Evolutionary conservation across 169 alveolate genomes (phyloP).

Genomic region (Eimeria falciformis): DNA sequence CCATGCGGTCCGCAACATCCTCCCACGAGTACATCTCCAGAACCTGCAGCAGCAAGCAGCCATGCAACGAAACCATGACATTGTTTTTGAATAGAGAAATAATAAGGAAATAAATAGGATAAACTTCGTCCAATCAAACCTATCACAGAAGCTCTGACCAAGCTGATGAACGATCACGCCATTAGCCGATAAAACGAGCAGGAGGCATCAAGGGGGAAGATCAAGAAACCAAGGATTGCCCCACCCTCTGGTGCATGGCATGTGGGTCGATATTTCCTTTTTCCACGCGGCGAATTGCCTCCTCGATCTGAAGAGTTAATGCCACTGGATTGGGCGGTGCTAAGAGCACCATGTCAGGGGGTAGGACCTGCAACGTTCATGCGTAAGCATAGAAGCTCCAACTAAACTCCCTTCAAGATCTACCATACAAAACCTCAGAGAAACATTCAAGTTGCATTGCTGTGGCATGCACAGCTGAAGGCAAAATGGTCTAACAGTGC

Average conservation of each 20-base stretch:
- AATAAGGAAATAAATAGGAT: not conserved
- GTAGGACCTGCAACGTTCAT: slow-evolving; percentile 46
- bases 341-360: slow-evolving; percentile 61
- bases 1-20: slow-evolving; percentile 64
- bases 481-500: too few relatives aligned
- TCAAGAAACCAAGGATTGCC: not conserved
- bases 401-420: too few relatives aligned
- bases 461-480: too few relatives aligned
- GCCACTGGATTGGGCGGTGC: slow-evolving; percentile 27
- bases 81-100: too few relatives aligned
- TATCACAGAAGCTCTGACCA: not conserved
- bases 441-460: too few relatives aligned
- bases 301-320: slow-evolving; percentile 9
- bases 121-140: not conserved
- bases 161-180: too few relatives aligned
- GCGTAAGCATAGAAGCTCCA: too few relatives aligned
- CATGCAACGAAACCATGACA: too few relatives aligned
- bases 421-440: too few relatives aligned
- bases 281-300: slow-evolving; percentile 34
- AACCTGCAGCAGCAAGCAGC: not conserved
- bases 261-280: slow-evolving; percentile 34
- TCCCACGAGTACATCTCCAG: slow-evolving; percentile 55
- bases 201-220: not conserved
- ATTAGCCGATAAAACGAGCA: not conserved
- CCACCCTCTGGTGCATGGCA: slow-evolving; percentile 17